These are phyloP conservation scores for Aspergillus fijiensis DNA, from an alignment of 2,329 filamentous ascomycete genomes.

Conservation along the genomic window DNA sequence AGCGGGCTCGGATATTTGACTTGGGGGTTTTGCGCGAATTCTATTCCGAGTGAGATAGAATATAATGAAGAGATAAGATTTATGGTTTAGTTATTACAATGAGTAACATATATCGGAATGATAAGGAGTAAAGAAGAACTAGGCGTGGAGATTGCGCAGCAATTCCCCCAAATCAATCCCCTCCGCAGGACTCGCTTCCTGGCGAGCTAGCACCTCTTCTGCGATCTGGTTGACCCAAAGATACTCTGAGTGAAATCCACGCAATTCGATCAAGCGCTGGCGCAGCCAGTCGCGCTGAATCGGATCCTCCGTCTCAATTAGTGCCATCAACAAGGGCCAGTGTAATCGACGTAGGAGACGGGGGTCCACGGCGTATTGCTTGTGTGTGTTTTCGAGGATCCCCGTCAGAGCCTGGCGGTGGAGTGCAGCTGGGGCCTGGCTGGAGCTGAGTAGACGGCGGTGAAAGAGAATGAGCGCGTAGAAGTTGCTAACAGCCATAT, in stretches of 20 bases:
- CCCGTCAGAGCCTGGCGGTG: constrained; percentile 30
- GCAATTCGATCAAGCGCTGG: constrained; percentile 30
- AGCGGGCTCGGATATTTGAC: no score
- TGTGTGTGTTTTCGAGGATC: constrained; percentile 35
- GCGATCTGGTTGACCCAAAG: constrained; percentile 31
- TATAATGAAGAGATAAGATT: neutral
- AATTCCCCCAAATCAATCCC: constrained; percentile 30
- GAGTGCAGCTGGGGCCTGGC: constrained; percentile 19
- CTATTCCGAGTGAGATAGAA: neutral
- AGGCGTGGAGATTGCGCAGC: constrained; percentile 21
- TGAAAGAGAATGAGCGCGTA: constrained; percentile 36
- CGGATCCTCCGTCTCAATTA: constrained; percentile 32
- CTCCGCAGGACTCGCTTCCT: constrained; percentile 25
- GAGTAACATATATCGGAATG: neutral
- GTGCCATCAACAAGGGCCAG: constrained; percentile 36
- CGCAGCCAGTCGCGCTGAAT: constrained; percentile 33
- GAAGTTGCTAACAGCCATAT: constrained; percentile 35
- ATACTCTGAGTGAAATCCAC: constrained; percentile 31
- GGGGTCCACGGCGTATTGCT: constrained; percentile 33
- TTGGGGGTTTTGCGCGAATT: no score
- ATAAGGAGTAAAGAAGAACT: neutral
- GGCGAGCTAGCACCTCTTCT: constrained; percentile 29
- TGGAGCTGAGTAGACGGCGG: constrained; percentile 30
- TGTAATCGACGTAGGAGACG: constrained; percentile 33
- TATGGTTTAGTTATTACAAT: neutral